Percentiles rank a stretch among this genome's conserved stretches.
These are phyloP conservation scores for Pterocarpus macrocarpus DNA, from an alignment of 306 rosid species.

Conservation along the genomic window DNA sequence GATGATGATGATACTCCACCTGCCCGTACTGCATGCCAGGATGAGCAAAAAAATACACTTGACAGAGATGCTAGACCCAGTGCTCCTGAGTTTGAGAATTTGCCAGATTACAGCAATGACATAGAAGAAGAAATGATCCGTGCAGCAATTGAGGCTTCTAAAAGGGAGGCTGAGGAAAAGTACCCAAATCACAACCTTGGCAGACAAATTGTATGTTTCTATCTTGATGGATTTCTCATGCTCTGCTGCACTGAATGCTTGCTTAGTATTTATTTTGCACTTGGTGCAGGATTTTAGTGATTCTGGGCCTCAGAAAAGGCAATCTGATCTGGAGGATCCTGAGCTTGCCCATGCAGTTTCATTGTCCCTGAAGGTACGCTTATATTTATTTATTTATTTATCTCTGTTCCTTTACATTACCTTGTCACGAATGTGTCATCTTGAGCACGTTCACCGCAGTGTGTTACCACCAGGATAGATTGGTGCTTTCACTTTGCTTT, in stretches of 20 bases:
- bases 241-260: slow-evolving; percentile 38
- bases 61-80: slow-evolving; percentile 51
- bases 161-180: slow-evolving; percentile 68
- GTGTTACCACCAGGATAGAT: neutral
- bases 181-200: slow-evolving; percentile 52
- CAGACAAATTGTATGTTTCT: slow-evolving; percentile 62
- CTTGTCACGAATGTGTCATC: slow-evolving; percentile 22
- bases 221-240: slow-evolving; percentile 44
- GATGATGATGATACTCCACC: slow-evolving; percentile 59
- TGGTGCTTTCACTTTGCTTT: slow-evolving; percentile 25
- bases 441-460: neutral
- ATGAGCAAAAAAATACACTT: slow-evolving; percentile 49
- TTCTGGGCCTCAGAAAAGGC: slow-evolving; percentile 61
- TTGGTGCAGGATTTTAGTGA: slow-evolving; percentile 66
- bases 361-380: slow-evolving; percentile 76
- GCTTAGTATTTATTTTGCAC: slow-evolving; percentile 47
- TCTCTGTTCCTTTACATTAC: neutral
- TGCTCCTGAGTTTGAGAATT: slow-evolving; percentile 66
- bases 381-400: neutral
- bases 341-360: slow-evolving; percentile 91
- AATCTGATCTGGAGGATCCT: slow-evolving; percentile 67
- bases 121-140: slow-evolving; percentile 96
- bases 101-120: slow-evolving; percentile 70
- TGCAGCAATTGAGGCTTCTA: slow-evolving; percentile 97
- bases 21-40: slow-evolving; percentile 50